Conservation (phyloP, 768 basidiomycete genomes). For the Infundibulicybe gibba region DNA sequence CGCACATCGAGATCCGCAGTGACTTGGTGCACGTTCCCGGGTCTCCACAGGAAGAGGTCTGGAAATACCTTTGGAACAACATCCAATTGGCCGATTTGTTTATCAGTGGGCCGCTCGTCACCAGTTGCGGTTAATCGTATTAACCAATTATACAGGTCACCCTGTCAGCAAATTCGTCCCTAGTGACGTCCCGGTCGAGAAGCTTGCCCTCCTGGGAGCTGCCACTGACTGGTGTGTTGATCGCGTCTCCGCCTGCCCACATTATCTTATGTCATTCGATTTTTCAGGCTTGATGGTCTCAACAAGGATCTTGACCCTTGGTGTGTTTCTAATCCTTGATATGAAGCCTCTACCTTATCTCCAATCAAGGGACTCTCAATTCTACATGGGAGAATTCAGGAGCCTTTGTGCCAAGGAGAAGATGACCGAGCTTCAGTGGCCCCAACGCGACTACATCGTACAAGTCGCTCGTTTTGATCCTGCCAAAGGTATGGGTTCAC, state of each 20-base stretch:
- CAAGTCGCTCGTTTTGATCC: slow-evolving; percentile 97
- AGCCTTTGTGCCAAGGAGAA: slow-evolving; percentile 72
- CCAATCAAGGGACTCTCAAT: slow-evolving; percentile 62
- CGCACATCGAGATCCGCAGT: slow-evolving; percentile 91
- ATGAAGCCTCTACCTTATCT: background rate
- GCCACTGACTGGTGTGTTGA: slow-evolving; percentile 75
- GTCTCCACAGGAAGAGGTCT: slow-evolving; percentile 87
- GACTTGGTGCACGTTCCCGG: slow-evolving; percentile 80
- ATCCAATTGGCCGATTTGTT: slow-evolving; percentile 89
- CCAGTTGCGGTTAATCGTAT: background rate
- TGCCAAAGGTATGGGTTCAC: slow-evolving; percentile 36
- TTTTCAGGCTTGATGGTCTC: slow-evolving; percentile 79
- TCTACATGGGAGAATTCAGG: slow-evolving; percentile 88
- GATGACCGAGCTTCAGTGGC: slow-evolving; percentile 79
- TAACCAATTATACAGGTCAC: slow-evolving; percentile 45
- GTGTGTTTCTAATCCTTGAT: slow-evolving; percentile 15
- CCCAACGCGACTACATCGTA: slow-evolving; percentile 78
- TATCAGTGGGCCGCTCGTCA: slow-evolving; percentile 52
- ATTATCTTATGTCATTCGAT: slow-evolving; percentile 2
- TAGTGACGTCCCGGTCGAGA: slow-evolving; percentile 71
- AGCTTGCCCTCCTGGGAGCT: slow-evolving; percentile 72
- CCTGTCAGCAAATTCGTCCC: slow-evolving; percentile 95
- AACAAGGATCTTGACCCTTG: slow-evolving; percentile 84
- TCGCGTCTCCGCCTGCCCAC: background rate
- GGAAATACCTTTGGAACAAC: slow-evolving; percentile 94